A percentile compares a stretch with the other conserved stretches of the same genome.
These are phyloP conservation scores for Silene latifolia DNA, from an alignment of 148 eudicot genomes.

Conservation along the genomic window DNA sequence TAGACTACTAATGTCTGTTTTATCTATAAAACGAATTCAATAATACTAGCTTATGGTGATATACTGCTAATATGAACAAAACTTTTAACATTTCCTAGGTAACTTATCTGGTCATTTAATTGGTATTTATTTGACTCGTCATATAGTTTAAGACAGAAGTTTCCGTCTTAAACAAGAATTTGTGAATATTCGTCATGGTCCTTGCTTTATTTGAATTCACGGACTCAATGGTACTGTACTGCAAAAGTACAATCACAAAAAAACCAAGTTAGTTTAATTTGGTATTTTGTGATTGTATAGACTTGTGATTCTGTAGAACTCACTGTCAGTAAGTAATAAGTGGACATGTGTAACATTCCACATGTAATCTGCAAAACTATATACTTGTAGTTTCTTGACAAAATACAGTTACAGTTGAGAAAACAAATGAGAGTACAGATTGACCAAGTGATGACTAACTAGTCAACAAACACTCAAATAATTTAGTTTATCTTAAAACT, in stretches of 20 bases:
- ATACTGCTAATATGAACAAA: too few relatives aligned
- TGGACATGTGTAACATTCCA: slow-evolving; percentile 16
- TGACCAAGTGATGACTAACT: background rate
- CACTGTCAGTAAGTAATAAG: slow-evolving; percentile 17
- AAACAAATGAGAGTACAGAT: slow-evolving; percentile 16
- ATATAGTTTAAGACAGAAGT: too few relatives aligned
- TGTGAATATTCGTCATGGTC: too few relatives aligned
- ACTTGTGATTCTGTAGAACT: slow-evolving; percentile 38
- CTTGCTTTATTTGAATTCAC: background rate
- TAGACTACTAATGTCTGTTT: background rate
- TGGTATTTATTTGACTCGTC: too few relatives aligned
- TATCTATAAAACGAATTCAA: too few relatives aligned
- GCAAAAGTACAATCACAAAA: slow-evolving; percentile 34
- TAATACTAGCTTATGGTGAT: too few relatives aligned
- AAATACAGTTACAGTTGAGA: slow-evolving; percentile 15
- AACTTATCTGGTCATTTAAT: too few relatives aligned
- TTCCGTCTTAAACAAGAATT: too few relatives aligned
- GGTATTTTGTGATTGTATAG: slow-evolving; percentile 32
- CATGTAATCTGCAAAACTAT: slow-evolving; percentile 28
- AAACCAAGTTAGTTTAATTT: slow-evolving; percentile 9
- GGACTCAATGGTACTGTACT: slow-evolving; percentile 31
- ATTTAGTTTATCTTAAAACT: slow-evolving; percentile 4
- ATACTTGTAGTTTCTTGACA: slow-evolving; percentile 21
- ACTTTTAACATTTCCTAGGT: too few relatives aligned
- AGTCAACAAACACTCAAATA: slow-evolving; percentile 10